A percentile compares a stretch with the other conserved stretches of the same genome.
Conservation (phyloP, 1,284 basidiomycete genomes). For the Ceratobasidium sp. region DNA sequence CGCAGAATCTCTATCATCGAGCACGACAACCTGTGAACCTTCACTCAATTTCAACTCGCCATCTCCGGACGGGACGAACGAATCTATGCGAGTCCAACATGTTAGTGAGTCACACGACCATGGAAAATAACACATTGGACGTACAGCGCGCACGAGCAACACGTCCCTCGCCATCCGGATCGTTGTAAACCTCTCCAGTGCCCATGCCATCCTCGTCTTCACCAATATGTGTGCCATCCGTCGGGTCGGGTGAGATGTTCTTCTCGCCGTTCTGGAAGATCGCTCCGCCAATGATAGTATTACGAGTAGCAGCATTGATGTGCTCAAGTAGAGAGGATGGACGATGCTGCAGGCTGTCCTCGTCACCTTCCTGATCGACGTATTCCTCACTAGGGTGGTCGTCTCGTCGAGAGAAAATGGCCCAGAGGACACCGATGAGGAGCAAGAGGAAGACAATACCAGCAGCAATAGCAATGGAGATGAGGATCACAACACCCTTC, state of each 20-base stretch:
- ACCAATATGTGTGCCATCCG: conserved; percentile 42
- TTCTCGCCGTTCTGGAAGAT: conserved; percentile 33
- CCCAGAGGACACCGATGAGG: conserved; percentile 89
- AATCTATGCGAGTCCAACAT: conserved; percentile 58
- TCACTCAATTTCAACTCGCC: conserved; percentile 78
- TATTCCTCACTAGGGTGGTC: conserved; percentile 60
- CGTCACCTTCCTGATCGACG: conserved; percentile 75
- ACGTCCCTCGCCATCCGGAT: conserved; percentile 75
- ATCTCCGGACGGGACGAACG: conserved; percentile 81
- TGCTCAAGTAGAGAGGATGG: conserved; percentile 86
- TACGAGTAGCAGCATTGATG: conserved; percentile 88
- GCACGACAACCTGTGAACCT: conserved; percentile 79
- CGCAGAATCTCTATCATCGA: conserved; percentile 84
- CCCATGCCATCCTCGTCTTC: conserved; percentile 61
- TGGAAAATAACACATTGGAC: background rate
- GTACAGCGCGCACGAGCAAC: conserved; percentile 76
- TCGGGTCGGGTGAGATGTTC: conserved; percentile 33
- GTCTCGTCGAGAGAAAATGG: conserved; percentile 84
- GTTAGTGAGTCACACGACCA: background rate
- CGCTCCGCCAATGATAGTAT: conserved; percentile 73
- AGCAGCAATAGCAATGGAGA: conserved; percentile 96
- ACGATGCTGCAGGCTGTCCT: conserved; percentile 72
- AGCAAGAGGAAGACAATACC: conserved; percentile 94
- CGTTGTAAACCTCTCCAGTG: conserved; percentile 66
- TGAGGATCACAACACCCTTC: conserved; percentile 93